Evolutionary conservation across 495 filamentous ascomycete genomes (phyloP).

Genomic region (Xanthoparmelia taractica): DNA sequence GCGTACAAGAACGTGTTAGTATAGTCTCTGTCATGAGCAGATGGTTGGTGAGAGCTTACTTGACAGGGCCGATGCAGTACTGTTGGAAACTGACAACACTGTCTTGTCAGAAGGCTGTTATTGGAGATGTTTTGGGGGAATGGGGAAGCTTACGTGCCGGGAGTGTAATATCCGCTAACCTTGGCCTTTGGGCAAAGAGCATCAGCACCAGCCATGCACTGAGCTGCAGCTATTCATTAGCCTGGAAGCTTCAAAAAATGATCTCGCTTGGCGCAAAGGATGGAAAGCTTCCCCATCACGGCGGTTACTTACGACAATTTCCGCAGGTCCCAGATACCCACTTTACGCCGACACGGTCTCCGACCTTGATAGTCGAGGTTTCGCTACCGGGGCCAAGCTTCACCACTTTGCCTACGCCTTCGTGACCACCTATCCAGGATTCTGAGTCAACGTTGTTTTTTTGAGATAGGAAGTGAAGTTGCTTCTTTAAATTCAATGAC

Average conservation of each 20-base stretch:
- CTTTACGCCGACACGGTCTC: conserved; percentile 56
- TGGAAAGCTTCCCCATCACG: not conserved
- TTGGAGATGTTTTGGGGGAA: conserved; percentile 25
- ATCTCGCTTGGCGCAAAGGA: not conserved
- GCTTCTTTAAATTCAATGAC: not conserved
- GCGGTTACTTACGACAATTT: conserved; percentile 38
- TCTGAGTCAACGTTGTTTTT: not conserved
- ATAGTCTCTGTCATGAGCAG: not conserved
- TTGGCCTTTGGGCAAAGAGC: conserved; percentile 52
- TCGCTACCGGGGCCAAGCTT: conserved; percentile 54
- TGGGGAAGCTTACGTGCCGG: conserved; percentile 1
- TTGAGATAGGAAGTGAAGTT: not conserved
- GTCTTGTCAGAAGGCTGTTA: conserved; percentile 54
- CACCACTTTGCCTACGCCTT: conserved; percentile 53
- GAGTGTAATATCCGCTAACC: conserved; percentile 39
- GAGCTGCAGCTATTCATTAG: not conserved
- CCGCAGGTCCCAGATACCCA: conserved; percentile 44
- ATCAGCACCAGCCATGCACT: conserved; percentile 44
- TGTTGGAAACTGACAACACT: conserved; percentile 48
- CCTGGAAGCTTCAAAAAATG: not conserved
- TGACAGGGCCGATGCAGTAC: conserved; percentile 56
- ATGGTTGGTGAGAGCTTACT: conserved; percentile 18
- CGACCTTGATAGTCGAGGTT: conserved; percentile 48
- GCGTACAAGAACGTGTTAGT: not conserved
- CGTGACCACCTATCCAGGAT: conserved; percentile 40